Conservation (phyloP, 352 stramenopile genomes). For the Pythium rhizo-oryzae region DNA sequence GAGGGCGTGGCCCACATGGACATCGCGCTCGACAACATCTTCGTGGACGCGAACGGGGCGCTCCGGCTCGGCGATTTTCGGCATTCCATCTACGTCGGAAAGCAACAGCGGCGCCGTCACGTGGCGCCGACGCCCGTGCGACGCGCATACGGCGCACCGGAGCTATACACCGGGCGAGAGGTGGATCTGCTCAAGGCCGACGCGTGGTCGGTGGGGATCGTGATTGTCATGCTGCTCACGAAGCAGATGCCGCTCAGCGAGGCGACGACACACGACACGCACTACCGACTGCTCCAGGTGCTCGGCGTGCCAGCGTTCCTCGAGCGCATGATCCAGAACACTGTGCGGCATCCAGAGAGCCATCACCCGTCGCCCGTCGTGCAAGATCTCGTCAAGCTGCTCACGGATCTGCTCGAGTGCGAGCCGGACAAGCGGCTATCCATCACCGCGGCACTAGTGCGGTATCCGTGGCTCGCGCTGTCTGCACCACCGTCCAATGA, state of each 20-base stretch:
- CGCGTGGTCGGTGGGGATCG: slow-evolving; percentile 36
- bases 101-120: background rate
- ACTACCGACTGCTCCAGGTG: slow-evolving; percentile 26
- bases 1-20: slow-evolving; percentile 30
- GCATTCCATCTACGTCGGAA: slow-evolving; percentile 18
- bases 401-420: slow-evolving; percentile 18
- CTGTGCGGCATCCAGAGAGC: background rate
- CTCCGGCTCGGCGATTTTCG: slow-evolving; percentile 28
- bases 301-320: slow-evolving; percentile 26
- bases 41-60: slow-evolving; percentile 14
- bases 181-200: slow-evolving; percentile 35
- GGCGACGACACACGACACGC: slow-evolving; percentile 12
- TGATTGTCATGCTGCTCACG: slow-evolving; percentile 32
- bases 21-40: slow-evolving; percentile 32
- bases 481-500: background rate
- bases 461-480: slow-evolving; percentile 19
- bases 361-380: slow-evolving; percentile 5
- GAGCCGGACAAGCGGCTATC: slow-evolving; percentile 20
- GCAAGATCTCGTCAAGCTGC: slow-evolving; percentile 15
- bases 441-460: slow-evolving; percentile 1
- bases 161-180: slow-evolving; percentile 24
- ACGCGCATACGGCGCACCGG: slow-evolving; percentile 23
- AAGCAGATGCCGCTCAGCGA: slow-evolving; percentile 18
- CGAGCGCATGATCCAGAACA: slow-evolving; percentile 16
- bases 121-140: slow-evolving; percentile 11